phyloP scores from a whole-genome alignment of 192 early-diverging fungal genomes.

The Backusella parvicylindrica region DNA sequence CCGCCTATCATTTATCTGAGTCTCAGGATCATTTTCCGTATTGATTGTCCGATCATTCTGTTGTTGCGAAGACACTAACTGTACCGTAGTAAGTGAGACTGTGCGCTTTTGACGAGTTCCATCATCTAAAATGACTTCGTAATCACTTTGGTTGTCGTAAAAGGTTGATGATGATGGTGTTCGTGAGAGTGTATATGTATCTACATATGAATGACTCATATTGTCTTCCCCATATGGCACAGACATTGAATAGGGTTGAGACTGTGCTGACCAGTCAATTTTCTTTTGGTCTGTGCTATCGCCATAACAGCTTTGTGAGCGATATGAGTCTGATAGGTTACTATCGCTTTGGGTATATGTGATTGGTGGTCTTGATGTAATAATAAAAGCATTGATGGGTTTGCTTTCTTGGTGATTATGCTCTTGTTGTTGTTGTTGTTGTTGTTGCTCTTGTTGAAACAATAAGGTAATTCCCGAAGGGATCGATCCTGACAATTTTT shows the following conservation, averaged over 20 bases:
- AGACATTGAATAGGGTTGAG: neutral
- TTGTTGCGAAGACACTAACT: neutral
- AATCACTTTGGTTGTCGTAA: neutral
- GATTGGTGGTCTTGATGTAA: neutral
- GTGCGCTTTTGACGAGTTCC: constrained; percentile 27
- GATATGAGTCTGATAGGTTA: neutral
- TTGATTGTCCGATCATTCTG: neutral
- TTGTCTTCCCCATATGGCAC: neutral
- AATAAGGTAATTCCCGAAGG: neutral
- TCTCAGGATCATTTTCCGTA: neutral
- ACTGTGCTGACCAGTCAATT: neutral
- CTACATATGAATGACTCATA: neutral
- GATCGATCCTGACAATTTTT: neutral
- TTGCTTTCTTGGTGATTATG: neutral
- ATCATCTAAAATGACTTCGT: constrained; percentile 5
- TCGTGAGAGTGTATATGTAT: neutral
- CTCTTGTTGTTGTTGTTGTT: neutral
- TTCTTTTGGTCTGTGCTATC: neutral
- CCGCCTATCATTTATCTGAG: neutral
- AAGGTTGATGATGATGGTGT: neutral
- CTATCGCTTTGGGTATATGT: neutral
- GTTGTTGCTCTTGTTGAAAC: neutral
- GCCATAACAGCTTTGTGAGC: neutral
- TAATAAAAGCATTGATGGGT: neutral
- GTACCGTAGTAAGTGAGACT: constrained; percentile 31